These are phyloP conservation scores for Penstemon barbatus DNA, from an alignment of 257 asterid genomes.

Conservation along the genomic window DNA sequence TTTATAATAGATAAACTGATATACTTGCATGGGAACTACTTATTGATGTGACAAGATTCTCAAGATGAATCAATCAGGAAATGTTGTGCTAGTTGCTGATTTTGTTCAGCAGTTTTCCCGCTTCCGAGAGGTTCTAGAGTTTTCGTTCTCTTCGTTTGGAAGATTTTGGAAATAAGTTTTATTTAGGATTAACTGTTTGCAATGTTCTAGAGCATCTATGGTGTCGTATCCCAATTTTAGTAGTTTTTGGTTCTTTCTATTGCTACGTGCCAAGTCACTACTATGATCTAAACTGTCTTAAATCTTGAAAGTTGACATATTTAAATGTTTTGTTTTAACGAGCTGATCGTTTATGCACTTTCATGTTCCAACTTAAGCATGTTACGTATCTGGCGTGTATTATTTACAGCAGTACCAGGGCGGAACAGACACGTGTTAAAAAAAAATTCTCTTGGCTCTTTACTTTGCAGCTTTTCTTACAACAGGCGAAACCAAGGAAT, in stretches of 20 bases:
- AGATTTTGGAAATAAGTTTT: background rate
- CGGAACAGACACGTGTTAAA: slow-evolving; percentile 8
- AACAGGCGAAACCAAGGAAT: background rate
- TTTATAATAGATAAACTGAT: background rate
- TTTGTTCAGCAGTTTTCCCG: slow-evolving; percentile 13
- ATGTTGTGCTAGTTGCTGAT: slow-evolving; percentile 3
- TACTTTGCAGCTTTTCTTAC: background rate
- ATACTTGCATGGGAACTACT: background rate
- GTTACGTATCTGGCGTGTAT: slow-evolving; percentile 5
- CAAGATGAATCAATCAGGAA: slow-evolving; percentile 16
- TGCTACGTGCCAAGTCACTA: background rate
- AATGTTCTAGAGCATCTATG: background rate
- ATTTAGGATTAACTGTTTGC: background rate
- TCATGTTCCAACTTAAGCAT: background rate
- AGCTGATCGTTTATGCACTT: slow-evolving; percentile 19
- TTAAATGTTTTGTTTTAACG: background rate
- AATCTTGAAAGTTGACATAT: slow-evolving; percentile 12
- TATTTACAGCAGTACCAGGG: slow-evolving; percentile 13
- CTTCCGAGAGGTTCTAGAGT: slow-evolving; percentile 10
- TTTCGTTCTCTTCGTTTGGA: background rate
- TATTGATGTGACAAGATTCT: slow-evolving; percentile 7
- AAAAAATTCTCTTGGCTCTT: slow-evolving; percentile 9
- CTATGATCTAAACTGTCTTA: background rate
- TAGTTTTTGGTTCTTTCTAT: slow-evolving; percentile 10
- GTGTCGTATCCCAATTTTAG: slow-evolving; percentile 1